Conservation (phyloP, 139 green algal species). For the Auxenochlorella protothecoides region DNA sequence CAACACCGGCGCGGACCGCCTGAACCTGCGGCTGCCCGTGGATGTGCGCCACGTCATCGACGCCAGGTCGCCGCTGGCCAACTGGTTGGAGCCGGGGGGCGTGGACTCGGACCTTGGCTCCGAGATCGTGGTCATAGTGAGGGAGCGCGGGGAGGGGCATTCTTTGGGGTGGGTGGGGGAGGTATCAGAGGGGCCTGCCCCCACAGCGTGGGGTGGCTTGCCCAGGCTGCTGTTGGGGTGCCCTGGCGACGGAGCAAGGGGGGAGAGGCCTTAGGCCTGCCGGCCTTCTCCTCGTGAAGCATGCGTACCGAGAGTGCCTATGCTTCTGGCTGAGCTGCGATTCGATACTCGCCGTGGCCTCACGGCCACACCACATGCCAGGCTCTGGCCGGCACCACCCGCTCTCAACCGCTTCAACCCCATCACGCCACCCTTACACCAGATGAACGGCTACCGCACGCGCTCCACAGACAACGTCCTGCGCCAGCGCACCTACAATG, state of each 20-base stretch:
- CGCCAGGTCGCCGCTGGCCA: constrained; percentile 28
- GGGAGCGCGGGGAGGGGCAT: background rate
- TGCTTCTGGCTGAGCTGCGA: no score
- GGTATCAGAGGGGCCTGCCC: no score
- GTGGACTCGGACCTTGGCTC: constrained; percentile 32
- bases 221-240: background rate
- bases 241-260: background rate
- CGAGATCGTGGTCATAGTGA: constrained; percentile 40
- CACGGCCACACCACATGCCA: background rate
- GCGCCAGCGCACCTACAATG: constrained; percentile 18
- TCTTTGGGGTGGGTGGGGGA: no score
- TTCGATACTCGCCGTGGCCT: no score
- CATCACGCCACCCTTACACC: background rate
- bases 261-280: background rate
- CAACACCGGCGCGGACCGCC: constrained; percentile 10
- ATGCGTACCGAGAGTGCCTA: background rate
- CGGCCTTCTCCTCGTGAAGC: background rate
- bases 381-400: background rate
- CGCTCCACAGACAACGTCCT: constrained; percentile 3
- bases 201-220: no score
- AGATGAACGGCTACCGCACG: background rate
- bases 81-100: constrained; percentile 13
- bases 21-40: constrained; percentile 47
- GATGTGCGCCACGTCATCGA: constrained; percentile 45
- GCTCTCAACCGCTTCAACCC: background rate